Evolutionary conservation across 1,284 basidiomycete genomes (phyloP).

Genomic region (Phaffia rhodozyma): DNA sequence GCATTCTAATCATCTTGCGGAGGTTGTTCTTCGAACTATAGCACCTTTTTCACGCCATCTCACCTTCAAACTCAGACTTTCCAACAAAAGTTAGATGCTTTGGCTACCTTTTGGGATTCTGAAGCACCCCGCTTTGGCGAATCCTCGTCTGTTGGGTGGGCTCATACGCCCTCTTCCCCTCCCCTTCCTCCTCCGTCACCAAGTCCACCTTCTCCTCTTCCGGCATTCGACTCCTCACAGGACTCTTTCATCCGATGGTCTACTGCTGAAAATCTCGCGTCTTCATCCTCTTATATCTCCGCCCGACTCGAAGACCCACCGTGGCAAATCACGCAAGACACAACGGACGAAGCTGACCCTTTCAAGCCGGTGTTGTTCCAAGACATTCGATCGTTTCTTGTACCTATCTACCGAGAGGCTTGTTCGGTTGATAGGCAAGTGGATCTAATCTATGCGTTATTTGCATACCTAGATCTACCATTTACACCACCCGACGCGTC

Average conservation of each 20-base stretch:
- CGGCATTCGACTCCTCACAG: constrained; percentile 3
- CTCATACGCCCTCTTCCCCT: neutral
- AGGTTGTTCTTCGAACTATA: constrained; percentile 13
- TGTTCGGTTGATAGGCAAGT: constrained; percentile 49
- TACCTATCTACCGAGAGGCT: constrained; percentile 42
- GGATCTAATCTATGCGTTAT: constrained; percentile 49
- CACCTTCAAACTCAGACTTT: constrained; percentile 24
- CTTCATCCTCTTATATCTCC: neutral
- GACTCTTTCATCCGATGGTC: constrained; percentile 65
- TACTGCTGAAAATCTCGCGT: constrained; percentile 42
- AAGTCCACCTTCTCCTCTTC: constrained; percentile 10
- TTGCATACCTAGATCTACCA: constrained; percentile 61
- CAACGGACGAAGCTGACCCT: constrained; percentile 53
- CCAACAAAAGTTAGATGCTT: constrained; percentile 18
- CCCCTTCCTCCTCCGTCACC: neutral
- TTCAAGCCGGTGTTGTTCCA: constrained; percentile 65
- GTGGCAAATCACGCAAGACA: constrained; percentile 36
- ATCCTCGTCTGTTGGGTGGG: constrained; percentile 36
- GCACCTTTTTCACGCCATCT: constrained; percentile 34
- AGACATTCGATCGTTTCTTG: constrained; percentile 60
- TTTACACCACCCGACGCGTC: constrained; percentile 35
- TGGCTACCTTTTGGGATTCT: constrained; percentile 42
- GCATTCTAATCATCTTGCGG: neutral
- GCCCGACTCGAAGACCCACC: constrained; percentile 32
- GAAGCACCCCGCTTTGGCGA: constrained; percentile 41